Conservation (phyloP, 106 monocot genomes). For the Gastrodia elata region DNA sequence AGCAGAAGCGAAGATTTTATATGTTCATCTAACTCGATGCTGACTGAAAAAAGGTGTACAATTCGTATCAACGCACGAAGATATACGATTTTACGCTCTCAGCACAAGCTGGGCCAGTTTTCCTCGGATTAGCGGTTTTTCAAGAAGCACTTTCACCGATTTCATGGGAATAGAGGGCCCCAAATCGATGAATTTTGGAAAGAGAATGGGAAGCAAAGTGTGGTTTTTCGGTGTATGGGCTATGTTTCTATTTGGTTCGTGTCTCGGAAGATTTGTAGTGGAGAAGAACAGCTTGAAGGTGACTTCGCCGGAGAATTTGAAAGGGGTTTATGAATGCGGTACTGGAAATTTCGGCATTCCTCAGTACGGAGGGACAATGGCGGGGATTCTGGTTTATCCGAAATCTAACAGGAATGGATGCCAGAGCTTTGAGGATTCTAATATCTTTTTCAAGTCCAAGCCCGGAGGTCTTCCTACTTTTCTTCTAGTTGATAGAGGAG, state of each 20-base stretch:
- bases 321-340: constrained; percentile 50
- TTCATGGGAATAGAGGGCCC: not conserved
- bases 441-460: constrained; percentile 43
- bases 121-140: not conserved
- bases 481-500: constrained; percentile 67
- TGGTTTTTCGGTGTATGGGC: constrained; percentile 28
- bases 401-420: constrained; percentile 54
- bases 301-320: constrained; percentile 50
- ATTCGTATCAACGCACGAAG: not conserved
- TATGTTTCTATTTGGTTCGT: constrained; percentile 33
- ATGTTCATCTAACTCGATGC: not conserved
- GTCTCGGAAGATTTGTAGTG: constrained; percentile 49
- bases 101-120: not conserved
- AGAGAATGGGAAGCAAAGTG: constrained; percentile 24
- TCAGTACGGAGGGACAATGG: constrained; percentile 68
- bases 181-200: not conserved
- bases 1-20: not conserved
- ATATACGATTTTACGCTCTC: not conserved
- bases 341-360: constrained; percentile 74
- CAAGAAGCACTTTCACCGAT: not conserved
- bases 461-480: constrained; percentile 57
- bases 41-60: not conserved
- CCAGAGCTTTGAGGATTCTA: constrained; percentile 41
- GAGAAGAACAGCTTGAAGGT: constrained; percentile 80
- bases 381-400: constrained; percentile 52